Evolutionary conservation across 345 rosid species (phyloP), one percentile per base, ranked within the genome.

Genomic region (Boechera stricta): DNA sequence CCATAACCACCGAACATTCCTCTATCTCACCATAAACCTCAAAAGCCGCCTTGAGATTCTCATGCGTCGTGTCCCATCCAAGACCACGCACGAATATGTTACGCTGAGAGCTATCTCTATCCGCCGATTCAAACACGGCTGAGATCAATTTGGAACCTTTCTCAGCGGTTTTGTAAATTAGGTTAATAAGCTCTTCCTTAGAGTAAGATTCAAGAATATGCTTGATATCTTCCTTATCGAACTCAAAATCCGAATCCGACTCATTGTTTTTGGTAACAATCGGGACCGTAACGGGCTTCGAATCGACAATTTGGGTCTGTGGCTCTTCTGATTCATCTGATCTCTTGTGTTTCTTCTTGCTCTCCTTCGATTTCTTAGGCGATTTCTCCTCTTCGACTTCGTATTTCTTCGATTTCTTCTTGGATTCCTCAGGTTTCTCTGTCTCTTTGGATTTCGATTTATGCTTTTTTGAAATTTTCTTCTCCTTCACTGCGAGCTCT

Each of bases 151-250:
- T 26, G 4, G 85, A 72, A 29, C 73, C 64, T 4, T 68, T 71
- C 57, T 66, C 71, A 2, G 84, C 82, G 5, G 79, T 74, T 38
- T 44, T 33, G 77, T 79, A 65, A 12, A 87, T 73, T 63, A 85
- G 82, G 64, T 49, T 73, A 16, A 85, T 56, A 11, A 89, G 87
- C 32, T 85, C 86, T n/a, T 86, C 87, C 56, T 84, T 84, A 4
- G 87, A 29, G 81, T 79, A 86, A 32, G 84, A 74, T 41, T 86
- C 82, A 13, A 86, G 82, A 3, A 86, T 69, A 33, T 64, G 24
- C 4, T 71, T 62, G 16, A 86, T 73, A 4, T 73, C 79, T 49
- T 69, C 78, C 24, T 79, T 18, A 18, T 81, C 81, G 44, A 35
- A 44, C 7, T 88, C 87, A 18, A 76, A 39, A 48, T 80, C 81